Conservation (phyloP, 169 alveolate genomes). For the Cyclospora cayetanensis region DNA sequence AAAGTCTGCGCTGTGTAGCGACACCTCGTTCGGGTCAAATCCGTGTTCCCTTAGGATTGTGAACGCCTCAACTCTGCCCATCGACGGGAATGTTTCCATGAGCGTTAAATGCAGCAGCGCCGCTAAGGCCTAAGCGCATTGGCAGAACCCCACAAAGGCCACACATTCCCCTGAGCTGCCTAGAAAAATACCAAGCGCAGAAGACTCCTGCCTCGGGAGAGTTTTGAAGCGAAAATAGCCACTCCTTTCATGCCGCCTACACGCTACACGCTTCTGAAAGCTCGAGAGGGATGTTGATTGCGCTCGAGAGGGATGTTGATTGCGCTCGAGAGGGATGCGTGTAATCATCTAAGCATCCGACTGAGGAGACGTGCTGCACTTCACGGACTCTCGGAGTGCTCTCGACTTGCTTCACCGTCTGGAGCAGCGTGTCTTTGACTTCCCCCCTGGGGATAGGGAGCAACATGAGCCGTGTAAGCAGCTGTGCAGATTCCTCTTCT, state of each 20-base stretch:
- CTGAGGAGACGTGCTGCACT: too few species aligned
- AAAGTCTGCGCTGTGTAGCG: too few species aligned
- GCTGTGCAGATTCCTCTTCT: neutral
- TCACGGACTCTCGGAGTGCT: neutral
- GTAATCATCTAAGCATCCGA: too few species aligned
- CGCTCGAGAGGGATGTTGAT: too few species aligned
- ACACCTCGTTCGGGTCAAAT: conserved; percentile 45
- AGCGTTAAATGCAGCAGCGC: conserved; percentile 44
- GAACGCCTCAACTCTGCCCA: conserved; percentile 14
- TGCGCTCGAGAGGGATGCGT: too few species aligned
- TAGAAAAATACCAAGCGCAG: too few species aligned
- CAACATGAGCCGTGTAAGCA: conserved; percentile 7
- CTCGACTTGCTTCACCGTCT: neutral
- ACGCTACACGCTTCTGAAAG: too few species aligned
- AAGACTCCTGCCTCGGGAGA: too few species aligned
- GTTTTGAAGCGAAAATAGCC: too few species aligned
- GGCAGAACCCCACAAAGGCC: neutral
- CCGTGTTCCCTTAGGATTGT: neutral
- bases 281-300: too few species aligned
- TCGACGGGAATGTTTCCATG: conserved; percentile 13
- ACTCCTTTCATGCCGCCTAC: too few species aligned
- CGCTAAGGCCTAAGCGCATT: conserved; percentile 29
- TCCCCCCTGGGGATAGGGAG: neutral
- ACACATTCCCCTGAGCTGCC: too few species aligned
- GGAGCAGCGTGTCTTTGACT: neutral